Base-by-base conservation (phyloP, 768 basidiomycete genomes). In the Leccinum imitatum region DNA sequence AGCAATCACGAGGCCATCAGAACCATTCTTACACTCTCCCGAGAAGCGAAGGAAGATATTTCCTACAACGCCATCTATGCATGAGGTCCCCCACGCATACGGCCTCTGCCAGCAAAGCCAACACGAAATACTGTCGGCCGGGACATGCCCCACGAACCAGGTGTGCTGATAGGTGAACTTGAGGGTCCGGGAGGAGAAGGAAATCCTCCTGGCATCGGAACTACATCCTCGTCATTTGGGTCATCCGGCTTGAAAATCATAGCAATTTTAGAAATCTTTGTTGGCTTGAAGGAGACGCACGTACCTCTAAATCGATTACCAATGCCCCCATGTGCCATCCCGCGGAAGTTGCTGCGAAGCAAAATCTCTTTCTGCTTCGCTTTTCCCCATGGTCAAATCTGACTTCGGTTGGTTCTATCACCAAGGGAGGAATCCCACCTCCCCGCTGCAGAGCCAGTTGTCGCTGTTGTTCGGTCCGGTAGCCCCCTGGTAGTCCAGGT, bases 301-400 rank as follows among this genome's bases (percentile, higher is more conserved):
- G 35, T 59, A 90, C 91, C 78, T 93, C 86, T 27, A 93, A 77
- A 70, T 93, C 91, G 44, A 96, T 87, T 3, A 92, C 91, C 51
- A 98, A 77, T 1, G 93, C 93, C 8, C 93, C 95, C 58, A 84
- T 90, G 67, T 98, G 95, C 95, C 94, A 96, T 10, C 95, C 95
- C 0, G 85, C 82, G 3, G 95, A 92, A 5, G 92, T 83, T 6
- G 87, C 86, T 1, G 83, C 83, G 65, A 96, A 90, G 65, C 91
- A 93, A 68, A 91, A 97, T 63, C 80, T 79, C 52, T 86, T 78
- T 59, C 79, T 84, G 21, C 71, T 73, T 52, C 72, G 76, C 66
- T 79, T 82, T 56, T 73, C 75, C n/a, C 71, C 77, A 63, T 85
- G 80, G 65, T 87, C 86, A 67, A 95, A 95, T 60, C 80, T 76